A percentile compares a stretch with the other conserved stretches of the same genome.
phyloP scores from a whole-genome alignment of 2,329 filamentous ascomycete genomes.

The Talaromyces rugulosus region DNA sequence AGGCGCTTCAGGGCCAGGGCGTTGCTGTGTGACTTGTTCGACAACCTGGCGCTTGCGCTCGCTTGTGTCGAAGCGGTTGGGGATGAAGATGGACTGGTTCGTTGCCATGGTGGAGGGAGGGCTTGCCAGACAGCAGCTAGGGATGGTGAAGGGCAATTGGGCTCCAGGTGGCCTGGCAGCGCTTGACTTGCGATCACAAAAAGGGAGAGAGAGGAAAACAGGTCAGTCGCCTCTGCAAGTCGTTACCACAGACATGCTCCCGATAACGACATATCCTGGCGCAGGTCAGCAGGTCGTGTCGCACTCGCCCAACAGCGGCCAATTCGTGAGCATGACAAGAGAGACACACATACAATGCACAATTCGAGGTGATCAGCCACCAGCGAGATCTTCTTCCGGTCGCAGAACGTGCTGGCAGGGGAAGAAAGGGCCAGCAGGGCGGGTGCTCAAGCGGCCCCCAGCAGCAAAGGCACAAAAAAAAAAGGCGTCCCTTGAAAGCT shows the following conservation, averaged over 20 bases:
- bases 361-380: not conserved
- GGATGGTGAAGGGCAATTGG: not conserved
- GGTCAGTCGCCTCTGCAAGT: not conserved
- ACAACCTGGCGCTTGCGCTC: conserved; percentile 13
- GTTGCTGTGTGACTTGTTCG: not conserved
- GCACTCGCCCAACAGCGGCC: not conserved
- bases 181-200: not conserved
- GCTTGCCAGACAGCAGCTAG: not conserved
- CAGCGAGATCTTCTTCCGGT: not conserved
- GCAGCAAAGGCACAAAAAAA: not conserved
- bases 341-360: not conserved
- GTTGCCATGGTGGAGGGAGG: conserved; percentile 7
- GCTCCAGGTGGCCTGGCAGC: not conserved
- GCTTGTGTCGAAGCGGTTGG: conserved; percentile 15
- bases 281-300: not conserved
- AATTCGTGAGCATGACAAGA: not conserved
- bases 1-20: conserved; percentile 4
- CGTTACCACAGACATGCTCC: not conserved
- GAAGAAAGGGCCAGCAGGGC: conserved; percentile 2
- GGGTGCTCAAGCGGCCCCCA: not conserved
- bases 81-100: conserved; percentile 9
- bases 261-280: not conserved
- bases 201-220: not conserved
- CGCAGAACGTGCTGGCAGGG: not conserved
- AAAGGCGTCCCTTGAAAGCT: not conserved